These are phyloP conservation scores for Corylus avellana DNA, from an alignment of 306 rosid species.

Conservation along the genomic window DNA sequence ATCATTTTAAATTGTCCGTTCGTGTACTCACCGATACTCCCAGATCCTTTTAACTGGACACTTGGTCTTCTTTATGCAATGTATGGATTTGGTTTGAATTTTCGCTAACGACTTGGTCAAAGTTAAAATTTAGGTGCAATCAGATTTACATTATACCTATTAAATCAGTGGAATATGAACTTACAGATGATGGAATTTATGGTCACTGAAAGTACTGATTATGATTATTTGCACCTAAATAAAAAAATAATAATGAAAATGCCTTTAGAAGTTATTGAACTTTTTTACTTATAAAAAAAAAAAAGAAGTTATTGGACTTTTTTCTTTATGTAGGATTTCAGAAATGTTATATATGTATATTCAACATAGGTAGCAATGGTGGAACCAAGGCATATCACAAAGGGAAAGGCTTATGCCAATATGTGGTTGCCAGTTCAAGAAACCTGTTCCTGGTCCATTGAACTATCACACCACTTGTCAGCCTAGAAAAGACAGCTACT, in stretches of 20 bases:
- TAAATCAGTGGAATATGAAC: conserved; percentile 3
- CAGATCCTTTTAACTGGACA: neutral
- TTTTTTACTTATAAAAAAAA: neutral
- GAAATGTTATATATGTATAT: too few species aligned
- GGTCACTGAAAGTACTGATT: neutral
- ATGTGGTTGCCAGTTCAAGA: neutral
- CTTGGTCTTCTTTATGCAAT: neutral
- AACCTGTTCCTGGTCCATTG: neutral
- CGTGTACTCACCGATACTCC: neutral
- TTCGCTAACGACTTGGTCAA: neutral
- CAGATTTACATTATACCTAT: neutral
- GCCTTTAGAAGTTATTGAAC: neutral
- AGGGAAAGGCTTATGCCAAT: too few species aligned
- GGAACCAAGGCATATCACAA: too few species aligned
- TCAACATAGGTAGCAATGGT: too few species aligned
- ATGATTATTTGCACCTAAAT: neutral
- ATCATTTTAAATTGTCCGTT: neutral
- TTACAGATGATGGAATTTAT: neutral
- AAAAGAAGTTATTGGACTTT: neutral
- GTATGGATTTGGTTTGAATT: neutral
- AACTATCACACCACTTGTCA: neutral
- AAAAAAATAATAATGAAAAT: neutral
- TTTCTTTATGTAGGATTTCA: neutral
- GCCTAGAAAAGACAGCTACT: too few species aligned
- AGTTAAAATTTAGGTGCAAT: neutral